Base-by-base conservation (phyloP, 371 early-diverging fungal genomes). In the Mortierella sp. region DNA sequence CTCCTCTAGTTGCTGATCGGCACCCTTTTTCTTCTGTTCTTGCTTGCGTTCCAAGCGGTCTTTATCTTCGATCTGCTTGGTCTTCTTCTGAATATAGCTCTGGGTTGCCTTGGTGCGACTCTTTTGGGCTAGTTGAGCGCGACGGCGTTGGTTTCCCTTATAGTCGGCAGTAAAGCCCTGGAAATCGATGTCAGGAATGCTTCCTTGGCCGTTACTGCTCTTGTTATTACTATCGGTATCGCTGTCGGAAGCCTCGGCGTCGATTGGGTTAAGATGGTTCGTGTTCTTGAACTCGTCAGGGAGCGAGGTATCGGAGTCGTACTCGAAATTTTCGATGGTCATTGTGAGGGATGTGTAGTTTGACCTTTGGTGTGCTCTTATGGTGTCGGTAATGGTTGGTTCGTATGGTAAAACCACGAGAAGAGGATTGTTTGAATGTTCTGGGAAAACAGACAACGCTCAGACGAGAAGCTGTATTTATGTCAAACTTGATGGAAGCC, bases 11-110 rank as follows among this genome's bases (percentile, higher is more conserved):
- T n/a, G 61, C 16, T 28, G 40, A 62, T 18, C 28, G n/a, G 5
- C 37, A 14, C 28, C 55, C 24, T 24, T 63, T 26, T 54, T 47
- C 6, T 35, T 59, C 20, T 64, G 63, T 57, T 62, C 43, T 47
- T 64, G 55, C 55, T 70, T 63, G 18, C 55, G 45, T 10, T 54
- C 49, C 14, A 35, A 9, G 0, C 64, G 63, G 8, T 70, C 58
- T 40, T 70, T 63, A 9, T 39, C 45, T 18, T 58, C 64, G 35
- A 45, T 64, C 43, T 64, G 63, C 35, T 64, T 63, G 8, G 24
- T 30, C 57, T 70, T 70, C 64, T 70, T 70, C 6, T 63, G 45
- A 14, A 70, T 39, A 22, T 64, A 63, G 64, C 47, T 70, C 37
- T 70, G 63, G 6, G 57, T 64, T 24, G 70, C 63, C 30, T 55